Evolutionary conservation across 768 basidiomycete species (phyloP), one percentile per base, ranked within the genome.

Genomic region (Leccinellum albellum): DNA sequence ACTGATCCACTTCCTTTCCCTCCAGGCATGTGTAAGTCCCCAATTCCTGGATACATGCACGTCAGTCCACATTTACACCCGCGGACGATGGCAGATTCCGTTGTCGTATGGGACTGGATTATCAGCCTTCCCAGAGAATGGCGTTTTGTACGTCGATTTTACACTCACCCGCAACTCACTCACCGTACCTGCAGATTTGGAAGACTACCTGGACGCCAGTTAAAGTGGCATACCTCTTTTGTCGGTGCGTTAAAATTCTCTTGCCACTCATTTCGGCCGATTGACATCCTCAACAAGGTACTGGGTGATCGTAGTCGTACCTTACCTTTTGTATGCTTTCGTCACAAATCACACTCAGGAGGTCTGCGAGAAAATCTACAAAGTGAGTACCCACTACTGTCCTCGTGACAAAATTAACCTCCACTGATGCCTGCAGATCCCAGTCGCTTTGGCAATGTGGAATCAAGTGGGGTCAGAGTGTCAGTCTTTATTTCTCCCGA

Each of bases 41-140:
- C 17, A 33, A 51, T 58, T 58, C 28, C 23, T 14, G 59, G 54
- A 59, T 66, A 63, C 62, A 65, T 66, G 68, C 53, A 46, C 45
- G 29, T 53, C 42, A 17, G 28, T 46, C 40, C 42, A 17, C 21
- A 29, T 32, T 50, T 20, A 49, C 17, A 24, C 49, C 29, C 47
- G 15, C n/a, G 42, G 40, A 45, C 49, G 49, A 52, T 9, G 37
- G 4, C 67, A 91, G 89, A 91, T 72, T 86, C 89, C 55, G 85
- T 91, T 50, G 85, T 89, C 58, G 72, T 90, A 52, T 91, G 89
- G 89, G 89, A 91, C 76, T 91, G 89, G 89, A 76, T 88, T 68
- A 84, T 88, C 66, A 87, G 86, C 70, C 71, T 91, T 57, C 83
- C 86, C 42, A 79, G 87, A 74, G 89, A 91, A 72, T 90, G 84